Base-by-base conservation (phyloP, 108 stramenopile species). In the Nitzschia inconspicua region DNA sequence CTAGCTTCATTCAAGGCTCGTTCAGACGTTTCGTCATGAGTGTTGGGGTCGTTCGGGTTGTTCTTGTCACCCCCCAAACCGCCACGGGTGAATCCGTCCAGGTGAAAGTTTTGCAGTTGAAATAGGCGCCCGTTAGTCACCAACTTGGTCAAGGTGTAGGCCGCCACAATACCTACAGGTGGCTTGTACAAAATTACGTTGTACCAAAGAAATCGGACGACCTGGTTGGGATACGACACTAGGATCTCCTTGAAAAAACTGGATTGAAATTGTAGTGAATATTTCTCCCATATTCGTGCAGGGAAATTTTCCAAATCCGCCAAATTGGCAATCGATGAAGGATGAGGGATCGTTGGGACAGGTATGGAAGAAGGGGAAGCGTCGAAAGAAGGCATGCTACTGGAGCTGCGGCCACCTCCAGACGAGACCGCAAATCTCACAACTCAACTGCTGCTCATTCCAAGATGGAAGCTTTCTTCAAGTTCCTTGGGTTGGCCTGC, bases 81-180 rank as follows among this genome's bases (percentile, higher is more conserved):
- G 46, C 30, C n/a, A 9, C 51, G 28, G 13, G 1, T 20, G 14
- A 30, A 23, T 28, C 29, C 56, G n/a, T 49, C 55, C 35, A 57
- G 19, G 58, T 62, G 13, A 43, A 63, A 19, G 27, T 18, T 27
- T 19, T 13, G 52, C 65, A 10, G 49, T 63, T 34, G 30, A 57
- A 77, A 54, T 50, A 66, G 20, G 46, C 78, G 52, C 26, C 70
- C 63, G 52, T 57, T 47, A 4, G 41, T 40, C 2, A 82, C 39
- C 0, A 90, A 30, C 0, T 66, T 54, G 8, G 61, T 29, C 3
- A 60, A 49, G 22, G 62, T 49, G 48, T 55, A 76, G 2, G 68
- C 66, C 7, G 80, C 53, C 2, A 82, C 80, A 49, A 86, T 72
- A 11, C 88, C 88, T 1, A 89, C 85, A 0, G 88, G 88, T 28